Base-by-base conservation (phyloP, 2,329 filamentous ascomycete species). In the Aspergillus udagawae region DNA sequence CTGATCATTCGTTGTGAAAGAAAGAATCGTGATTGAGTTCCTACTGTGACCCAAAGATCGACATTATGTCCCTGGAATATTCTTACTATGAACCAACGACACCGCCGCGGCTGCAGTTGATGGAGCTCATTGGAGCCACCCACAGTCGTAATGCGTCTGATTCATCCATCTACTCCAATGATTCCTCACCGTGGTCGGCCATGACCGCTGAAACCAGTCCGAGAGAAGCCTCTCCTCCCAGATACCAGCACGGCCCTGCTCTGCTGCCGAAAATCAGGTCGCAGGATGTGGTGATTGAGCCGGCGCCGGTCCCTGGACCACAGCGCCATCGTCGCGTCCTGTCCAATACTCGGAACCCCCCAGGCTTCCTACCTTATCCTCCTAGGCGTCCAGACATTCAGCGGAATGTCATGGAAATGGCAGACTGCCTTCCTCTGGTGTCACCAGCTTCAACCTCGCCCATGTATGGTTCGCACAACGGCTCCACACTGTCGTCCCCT, bases 231-330 rank as follows among this genome's bases (percentile, higher is more conserved):
- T 72, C 70, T 23, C 89, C 90, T 59, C 84, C 92, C 65, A 83
- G 87, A 60, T 88, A 91, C 60, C 88, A 92, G 76, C 90, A 91
- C 53, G 78, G 77, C 21, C 90, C 91, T 52, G 80, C 91, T 51
- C 80, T 96, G 58, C 81, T 96, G 32, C 91, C 91, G 69, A 94
- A 92, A 82, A 92, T 95, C 77, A 85, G 91, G 60, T 85, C 85
- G 44, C 91, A 94, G 76, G 91, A 96, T 76, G 89, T 93, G 75
- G 82, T 87, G 60, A 83, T 91, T 60, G 85, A 87, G 63, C 83
- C 83, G 44, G 78, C 79, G 44, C 78, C 80, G 52, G 70, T 75
- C 54, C 68, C 67, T 47, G 72, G 72, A 42, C 78, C 81, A 49
- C 85, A 88, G 74, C 83, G 86, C 67, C 79, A 82, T 70, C 79